A percentile compares a stretch with the other conserved stretches of the same genome.
phyloP scores from a whole-genome alignment of 768 basidiomycete genomes.

The Pulveroboletus sp. region DNA sequence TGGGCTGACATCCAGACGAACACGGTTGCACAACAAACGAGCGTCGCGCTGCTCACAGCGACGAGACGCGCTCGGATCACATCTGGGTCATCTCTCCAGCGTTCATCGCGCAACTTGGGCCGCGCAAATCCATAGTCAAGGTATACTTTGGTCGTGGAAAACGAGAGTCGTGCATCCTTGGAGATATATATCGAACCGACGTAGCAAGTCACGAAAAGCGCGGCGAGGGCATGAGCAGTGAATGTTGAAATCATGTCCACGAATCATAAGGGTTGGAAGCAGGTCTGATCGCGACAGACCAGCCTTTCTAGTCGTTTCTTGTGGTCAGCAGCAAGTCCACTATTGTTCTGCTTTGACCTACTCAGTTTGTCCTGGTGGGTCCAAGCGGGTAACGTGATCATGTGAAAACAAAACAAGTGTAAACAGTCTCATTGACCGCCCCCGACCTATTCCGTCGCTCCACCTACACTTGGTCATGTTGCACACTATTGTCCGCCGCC shows the following conservation, averaged over 20 bases:
- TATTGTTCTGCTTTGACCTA: constrained; percentile 13
- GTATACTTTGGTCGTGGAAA: constrained; percentile 31
- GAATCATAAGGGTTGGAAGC: not conserved
- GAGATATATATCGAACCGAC: constrained; percentile 82
- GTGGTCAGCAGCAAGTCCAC: constrained; percentile 6
- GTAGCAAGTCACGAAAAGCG: constrained; percentile 60
- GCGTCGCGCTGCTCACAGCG: constrained; percentile 62
- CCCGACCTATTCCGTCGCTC: constrained; percentile 22
- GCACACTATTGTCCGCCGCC: constrained; percentile 78
- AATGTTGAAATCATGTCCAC: constrained; percentile 25
- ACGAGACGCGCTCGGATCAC: constrained; percentile 77
- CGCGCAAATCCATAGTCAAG: constrained; percentile 26
- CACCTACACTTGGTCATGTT: constrained; percentile 50
- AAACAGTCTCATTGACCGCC: constrained; percentile 8
- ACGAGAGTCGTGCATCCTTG: constrained; percentile 56
- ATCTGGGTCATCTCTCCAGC: constrained; percentile 77
- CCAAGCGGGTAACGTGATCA: constrained; percentile 12
- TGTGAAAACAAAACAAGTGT: constrained; percentile 18
- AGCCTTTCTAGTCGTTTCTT: constrained; percentile 11
- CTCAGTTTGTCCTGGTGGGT: constrained; percentile 6
- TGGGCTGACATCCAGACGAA: constrained; percentile 37
- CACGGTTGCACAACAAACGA: constrained; percentile 51
- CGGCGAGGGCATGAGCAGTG: constrained; percentile 50
- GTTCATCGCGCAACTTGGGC: constrained; percentile 37
- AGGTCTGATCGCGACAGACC: constrained; percentile 5